Evolutionary conservation across 1,284 basidiomycete species (phyloP), one percentile per base, ranked within the genome.

Genomic region (Porogramme epimiltina): DNA sequence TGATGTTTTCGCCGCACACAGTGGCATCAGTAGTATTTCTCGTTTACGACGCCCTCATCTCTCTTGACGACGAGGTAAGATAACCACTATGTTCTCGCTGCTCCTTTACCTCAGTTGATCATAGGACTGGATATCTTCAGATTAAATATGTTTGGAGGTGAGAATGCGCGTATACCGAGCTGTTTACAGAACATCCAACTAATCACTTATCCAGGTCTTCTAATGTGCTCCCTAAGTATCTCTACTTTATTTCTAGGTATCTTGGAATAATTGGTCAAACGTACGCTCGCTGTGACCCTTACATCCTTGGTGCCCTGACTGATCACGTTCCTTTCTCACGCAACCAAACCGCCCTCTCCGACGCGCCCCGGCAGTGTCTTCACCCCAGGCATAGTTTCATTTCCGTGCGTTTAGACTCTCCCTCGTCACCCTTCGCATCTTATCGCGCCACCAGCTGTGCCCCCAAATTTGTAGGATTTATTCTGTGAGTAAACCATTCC

Each of bases 161-260:
- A 28, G 51, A 19, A 22, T 25, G 19, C 5, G 13, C 34, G n/a
- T 16, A 6, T 4, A 13, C 10, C 34, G 13, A 5, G 13, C 16
- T n/a, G 9, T n/a, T 16, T 16, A 6, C 9, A 13, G 8, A 10
- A 9, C 9, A 37, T 5, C 34, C n/a, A 5, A 9, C 9, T 37
- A 6, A 9, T 16, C 16, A 10, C 34, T 6, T 18, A 9, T 23
- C 9, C n/a, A 59, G 58, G 22, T 59, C 58, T 37, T 36, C 49
- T 26, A 59, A 56, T 20, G 39, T 49, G n/a, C 39, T 59, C 20
- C 58, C 58, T 3, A 59, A 59, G 25, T 52, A 38, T 31, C 49
- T 59, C 18, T 59, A 56, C 45, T 53, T 59, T 41, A 45, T 56
- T 19, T 56, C 58, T 5, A 51, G 58, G 38, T 59, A 59, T 44